Conservation (phyloP, 352 stramenopile genomes). For the Globisporangium takayamanum region DNA sequence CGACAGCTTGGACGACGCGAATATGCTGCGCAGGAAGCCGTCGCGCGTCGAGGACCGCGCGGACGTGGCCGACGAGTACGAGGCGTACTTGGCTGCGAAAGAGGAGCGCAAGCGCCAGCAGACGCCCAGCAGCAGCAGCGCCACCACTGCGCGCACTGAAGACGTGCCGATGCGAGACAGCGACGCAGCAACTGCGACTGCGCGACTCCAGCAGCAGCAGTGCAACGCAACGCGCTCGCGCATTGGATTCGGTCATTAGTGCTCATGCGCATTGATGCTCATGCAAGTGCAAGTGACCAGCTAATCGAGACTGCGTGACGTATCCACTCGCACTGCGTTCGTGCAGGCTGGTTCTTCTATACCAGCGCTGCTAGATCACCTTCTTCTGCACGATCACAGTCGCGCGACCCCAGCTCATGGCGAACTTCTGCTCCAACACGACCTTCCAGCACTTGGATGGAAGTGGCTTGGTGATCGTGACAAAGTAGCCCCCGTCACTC, state of each 20-base stretch:
- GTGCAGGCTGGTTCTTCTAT: no score
- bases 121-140: not conserved
- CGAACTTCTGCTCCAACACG: constrained; percentile 53
- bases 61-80: constrained; percentile 69
- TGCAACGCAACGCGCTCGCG: constrained; percentile 26
- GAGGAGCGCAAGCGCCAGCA: constrained; percentile 17
- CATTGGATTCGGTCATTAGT: constrained; percentile 30
- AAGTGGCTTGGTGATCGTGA: constrained; percentile 56
- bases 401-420: constrained; percentile 58
- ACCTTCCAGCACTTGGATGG: constrained; percentile 48
- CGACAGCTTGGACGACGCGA: not conserved
- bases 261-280: no score
- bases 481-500: constrained; percentile 43
- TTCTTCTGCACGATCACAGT: constrained; percentile 67
- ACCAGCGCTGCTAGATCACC: constrained; percentile 8
- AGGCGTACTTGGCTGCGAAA: constrained; percentile 55
- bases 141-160: constrained; percentile 1
- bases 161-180: not conserved
- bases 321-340: no score
- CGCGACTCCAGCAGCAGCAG: constrained; percentile 14
- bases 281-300: no score
- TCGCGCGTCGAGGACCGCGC: constrained; percentile 62
- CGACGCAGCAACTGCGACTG: constrained; percentile 4
- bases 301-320: no score
- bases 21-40: constrained; percentile 53